Conservation (phyloP, 352 stramenopile species). For the Aphanomyces euteiches region DNA sequence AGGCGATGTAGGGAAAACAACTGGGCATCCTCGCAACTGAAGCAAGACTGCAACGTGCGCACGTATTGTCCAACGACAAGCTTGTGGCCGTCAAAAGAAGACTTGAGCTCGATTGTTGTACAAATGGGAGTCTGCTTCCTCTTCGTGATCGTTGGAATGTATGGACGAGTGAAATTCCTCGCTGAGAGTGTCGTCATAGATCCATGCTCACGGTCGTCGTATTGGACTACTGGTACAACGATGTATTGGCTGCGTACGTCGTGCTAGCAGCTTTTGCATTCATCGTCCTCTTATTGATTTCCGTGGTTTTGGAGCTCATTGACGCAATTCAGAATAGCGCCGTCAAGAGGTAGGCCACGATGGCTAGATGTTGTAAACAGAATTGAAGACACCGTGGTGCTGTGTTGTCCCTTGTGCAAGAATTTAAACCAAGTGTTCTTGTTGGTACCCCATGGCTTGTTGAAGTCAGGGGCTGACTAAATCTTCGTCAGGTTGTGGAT, state of each 20-base stretch:
- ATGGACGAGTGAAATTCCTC: neutral
- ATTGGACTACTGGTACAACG: slow-evolving; percentile 20
- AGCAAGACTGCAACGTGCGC: neutral
- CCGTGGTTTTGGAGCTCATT: slow-evolving; percentile 16
- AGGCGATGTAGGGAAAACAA: too few species aligned
- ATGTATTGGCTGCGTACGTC: slow-evolving; percentile 12
- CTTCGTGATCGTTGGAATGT: slow-evolving; percentile 17
- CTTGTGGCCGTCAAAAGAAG: neutral
- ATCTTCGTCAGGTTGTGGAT: neutral
- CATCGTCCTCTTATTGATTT: slow-evolving; percentile 8
- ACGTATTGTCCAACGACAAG: neutral
- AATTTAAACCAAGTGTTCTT: slow-evolving; percentile 9
- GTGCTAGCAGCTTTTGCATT: slow-evolving; percentile 8
- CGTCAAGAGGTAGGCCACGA: too few species aligned
- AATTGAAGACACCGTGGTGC: too few species aligned
- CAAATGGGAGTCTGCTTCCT: neutral
- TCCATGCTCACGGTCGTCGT: slow-evolving; percentile 1
- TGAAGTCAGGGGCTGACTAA: too few species aligned
- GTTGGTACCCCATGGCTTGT: neutral
- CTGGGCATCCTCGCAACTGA: neutral
- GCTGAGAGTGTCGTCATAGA: neutral
- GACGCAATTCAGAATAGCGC: neutral
- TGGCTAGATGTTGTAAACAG: too few species aligned
- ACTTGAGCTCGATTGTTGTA: neutral
- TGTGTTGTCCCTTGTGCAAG: neutral